phyloP scores from a whole-genome alignment of 768 basidiomycete genomes.

The Russula foetens region DNA sequence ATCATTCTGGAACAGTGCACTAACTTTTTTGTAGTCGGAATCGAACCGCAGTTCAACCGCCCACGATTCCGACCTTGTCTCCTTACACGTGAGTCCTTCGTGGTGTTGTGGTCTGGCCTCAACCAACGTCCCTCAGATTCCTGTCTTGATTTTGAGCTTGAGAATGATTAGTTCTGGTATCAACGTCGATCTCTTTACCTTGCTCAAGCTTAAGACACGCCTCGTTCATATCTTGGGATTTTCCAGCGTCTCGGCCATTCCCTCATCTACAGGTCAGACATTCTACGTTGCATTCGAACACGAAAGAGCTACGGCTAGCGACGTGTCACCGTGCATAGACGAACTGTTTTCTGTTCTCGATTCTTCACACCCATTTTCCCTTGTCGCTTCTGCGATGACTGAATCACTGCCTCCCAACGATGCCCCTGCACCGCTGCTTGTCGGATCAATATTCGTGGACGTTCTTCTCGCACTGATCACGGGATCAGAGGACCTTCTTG shows the following conservation, averaged over 20 bases:
- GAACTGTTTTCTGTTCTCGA: conserved; percentile 55
- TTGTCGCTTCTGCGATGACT: conserved; percentile 41
- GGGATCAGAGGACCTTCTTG: conserved; percentile 35
- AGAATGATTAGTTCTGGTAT: conserved; percentile 63
- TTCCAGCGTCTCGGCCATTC: conserved; percentile 37
- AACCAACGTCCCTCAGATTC: conserved; percentile 33
- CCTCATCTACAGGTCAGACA: conserved; percentile 38
- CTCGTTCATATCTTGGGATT: conserved; percentile 49
- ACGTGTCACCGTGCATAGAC: conserved; percentile 47
- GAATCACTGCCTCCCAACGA: conserved; percentile 34
- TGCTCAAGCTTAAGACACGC: conserved; percentile 52
- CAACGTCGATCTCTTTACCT: conserved; percentile 38
- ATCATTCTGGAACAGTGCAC: not conserved
- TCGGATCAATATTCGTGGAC: conserved; percentile 61
- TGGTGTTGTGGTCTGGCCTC: not conserved
- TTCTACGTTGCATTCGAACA: conserved; percentile 50
- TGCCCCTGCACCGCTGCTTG: conserved; percentile 35
- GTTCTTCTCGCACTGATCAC: conserved; percentile 44
- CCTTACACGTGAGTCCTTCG: conserved; percentile 35
- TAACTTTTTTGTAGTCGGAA: conserved; percentile 29
- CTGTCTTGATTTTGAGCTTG: conserved; percentile 48
- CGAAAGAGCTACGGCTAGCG: conserved; percentile 34
- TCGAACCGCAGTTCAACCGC: conserved; percentile 12
- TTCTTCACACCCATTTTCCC: conserved; percentile 40
- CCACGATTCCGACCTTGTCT: conserved; percentile 40